phyloP scores from a whole-genome alignment of 306 rosid genomes.

The Cercis canadensis region DNA sequence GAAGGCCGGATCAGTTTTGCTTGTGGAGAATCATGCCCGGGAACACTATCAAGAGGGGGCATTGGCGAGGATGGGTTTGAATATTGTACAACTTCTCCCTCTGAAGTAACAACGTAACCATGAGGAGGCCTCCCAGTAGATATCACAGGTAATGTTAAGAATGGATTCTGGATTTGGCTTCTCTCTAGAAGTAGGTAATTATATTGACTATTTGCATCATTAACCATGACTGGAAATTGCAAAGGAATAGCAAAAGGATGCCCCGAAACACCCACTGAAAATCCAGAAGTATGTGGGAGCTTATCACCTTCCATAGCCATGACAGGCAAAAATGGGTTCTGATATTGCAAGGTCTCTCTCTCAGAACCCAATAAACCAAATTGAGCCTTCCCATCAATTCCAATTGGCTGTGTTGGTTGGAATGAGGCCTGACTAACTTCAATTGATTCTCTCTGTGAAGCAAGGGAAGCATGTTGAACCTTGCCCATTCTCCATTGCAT shows the following conservation, averaged over 20 bases:
- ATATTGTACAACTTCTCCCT: constrained; percentile 44
- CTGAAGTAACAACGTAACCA: constrained; percentile 42
- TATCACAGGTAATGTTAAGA: constrained; percentile 45
- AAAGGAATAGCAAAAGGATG: constrained; percentile 47
- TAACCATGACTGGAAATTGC: constrained; percentile 49
- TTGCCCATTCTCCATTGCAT: constrained; percentile 93
- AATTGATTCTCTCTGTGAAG: constrained; percentile 42
- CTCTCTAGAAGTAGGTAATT: constrained; percentile 50
- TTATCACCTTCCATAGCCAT: constrained; percentile 48
- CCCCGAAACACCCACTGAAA: constrained; percentile 42
- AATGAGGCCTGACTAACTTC: constrained; percentile 42
- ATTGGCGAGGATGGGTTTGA: constrained; percentile 46
- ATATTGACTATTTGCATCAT: constrained; percentile 46
- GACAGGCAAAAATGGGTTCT: constrained; percentile 53
- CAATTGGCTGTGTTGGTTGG: constrained; percentile 41
- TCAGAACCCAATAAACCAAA: constrained; percentile 46
- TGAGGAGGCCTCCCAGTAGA: constrained; percentile 44
- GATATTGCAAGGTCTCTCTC: constrained; percentile 37
- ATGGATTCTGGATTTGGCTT: constrained; percentile 57
- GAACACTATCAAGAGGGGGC: constrained; percentile 33
- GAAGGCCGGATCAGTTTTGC: constrained; percentile 31
- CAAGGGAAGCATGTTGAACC: constrained; percentile 53
- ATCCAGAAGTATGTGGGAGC: constrained; percentile 43
- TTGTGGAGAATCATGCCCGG: constrained; percentile 28
- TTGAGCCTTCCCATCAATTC: constrained; percentile 48